Percentiles rank a stretch among this genome's conserved stretches.
Evolutionary conservation across 2,329 filamentous ascomycete species (phyloP).

Genomic region (Xylariomycetidae sp.): DNA sequence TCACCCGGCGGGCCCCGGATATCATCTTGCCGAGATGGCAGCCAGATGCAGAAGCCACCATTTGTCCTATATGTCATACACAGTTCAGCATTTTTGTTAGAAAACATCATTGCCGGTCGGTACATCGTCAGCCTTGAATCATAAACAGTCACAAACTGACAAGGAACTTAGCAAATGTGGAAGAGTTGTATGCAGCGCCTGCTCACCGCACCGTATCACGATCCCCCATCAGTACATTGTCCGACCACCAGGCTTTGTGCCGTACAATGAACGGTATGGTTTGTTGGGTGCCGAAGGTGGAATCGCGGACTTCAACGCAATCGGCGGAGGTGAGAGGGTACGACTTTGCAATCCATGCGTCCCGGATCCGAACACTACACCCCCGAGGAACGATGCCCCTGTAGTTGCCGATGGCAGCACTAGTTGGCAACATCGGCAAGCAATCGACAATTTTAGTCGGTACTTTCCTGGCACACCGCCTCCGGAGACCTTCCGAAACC

Average conservation of each 20-base stretch:
- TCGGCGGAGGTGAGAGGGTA: conserved; percentile 51
- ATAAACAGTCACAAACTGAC: conserved; percentile 6
- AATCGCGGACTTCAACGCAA: conserved; percentile 37
- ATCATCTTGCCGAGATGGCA: conserved; percentile 75
- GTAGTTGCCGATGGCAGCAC: no score
- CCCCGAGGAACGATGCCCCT: no score
- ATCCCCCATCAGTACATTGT: conserved; percentile 94
- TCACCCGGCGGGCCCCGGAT: conserved; percentile 22
- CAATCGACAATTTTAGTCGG: no score
- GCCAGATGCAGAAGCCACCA: conserved; percentile 73
- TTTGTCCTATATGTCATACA: conserved; percentile 77
- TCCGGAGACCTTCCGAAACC: conserved; percentile 29
- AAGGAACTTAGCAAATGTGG: conserved; percentile 67
- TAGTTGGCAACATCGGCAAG: conserved; percentile 12
- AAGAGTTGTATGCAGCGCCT: conserved; percentile 80
- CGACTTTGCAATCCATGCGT: conserved; percentile 58
- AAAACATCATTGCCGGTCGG: conserved; percentile 86
- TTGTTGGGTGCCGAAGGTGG: conserved; percentile 35
- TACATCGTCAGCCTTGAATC: conserved; percentile 9
- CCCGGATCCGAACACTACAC: conserved; percentile 54
- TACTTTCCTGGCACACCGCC: no score
- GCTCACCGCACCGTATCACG: conserved; percentile 90
- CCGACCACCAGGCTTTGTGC: conserved; percentile 53
- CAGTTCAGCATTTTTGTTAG: conserved; percentile 80
- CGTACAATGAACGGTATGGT: conserved; percentile 24